phyloP scores from a whole-genome alignment of 148 eudicot genomes.

The Rhododendron ovatum region DNA sequence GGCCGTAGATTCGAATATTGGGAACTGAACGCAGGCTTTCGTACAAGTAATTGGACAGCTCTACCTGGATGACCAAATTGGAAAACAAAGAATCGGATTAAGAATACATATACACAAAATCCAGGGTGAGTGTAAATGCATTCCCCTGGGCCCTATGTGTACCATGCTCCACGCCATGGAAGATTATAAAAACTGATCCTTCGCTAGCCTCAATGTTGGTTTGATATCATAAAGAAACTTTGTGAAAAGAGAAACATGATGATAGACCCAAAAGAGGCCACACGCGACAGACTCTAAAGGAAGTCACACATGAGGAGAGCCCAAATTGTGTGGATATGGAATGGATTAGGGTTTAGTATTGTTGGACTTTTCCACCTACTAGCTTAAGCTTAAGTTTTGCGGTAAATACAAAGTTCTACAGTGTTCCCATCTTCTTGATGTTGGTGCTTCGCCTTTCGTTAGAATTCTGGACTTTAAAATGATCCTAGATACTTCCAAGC shows the following conservation, averaged over 20 bases:
- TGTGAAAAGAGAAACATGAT: background rate
- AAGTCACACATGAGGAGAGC: background rate
- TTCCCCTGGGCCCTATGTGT: background rate
- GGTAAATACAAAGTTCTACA: background rate
- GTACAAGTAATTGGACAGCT: conserved; percentile 69
- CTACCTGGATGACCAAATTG: conserved; percentile 39
- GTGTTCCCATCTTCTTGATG: background rate
- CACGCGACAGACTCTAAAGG: background rate
- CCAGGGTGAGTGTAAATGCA: background rate
- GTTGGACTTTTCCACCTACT: background rate
- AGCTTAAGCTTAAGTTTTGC: background rate
- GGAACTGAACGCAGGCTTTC: conserved; percentile 55
- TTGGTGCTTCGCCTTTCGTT: background rate
- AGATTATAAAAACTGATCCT: background rate
- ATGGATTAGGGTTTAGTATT: background rate
- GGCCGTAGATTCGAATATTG: conserved; percentile 72
- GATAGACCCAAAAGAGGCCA: background rate
- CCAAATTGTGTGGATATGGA: background rate
- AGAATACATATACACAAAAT: background rate
- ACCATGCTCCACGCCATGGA: background rate
- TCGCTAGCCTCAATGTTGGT: too few relatives aligned
- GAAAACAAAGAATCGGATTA: background rate
- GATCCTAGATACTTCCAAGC: background rate
- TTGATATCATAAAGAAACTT: background rate
- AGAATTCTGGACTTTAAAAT: background rate